Evolutionary conservation across 1,139 yeast genomes (phyloP), one percentile per base, ranked within the genome.

Genomic region (Yamadazyma trypodendri): DNA sequence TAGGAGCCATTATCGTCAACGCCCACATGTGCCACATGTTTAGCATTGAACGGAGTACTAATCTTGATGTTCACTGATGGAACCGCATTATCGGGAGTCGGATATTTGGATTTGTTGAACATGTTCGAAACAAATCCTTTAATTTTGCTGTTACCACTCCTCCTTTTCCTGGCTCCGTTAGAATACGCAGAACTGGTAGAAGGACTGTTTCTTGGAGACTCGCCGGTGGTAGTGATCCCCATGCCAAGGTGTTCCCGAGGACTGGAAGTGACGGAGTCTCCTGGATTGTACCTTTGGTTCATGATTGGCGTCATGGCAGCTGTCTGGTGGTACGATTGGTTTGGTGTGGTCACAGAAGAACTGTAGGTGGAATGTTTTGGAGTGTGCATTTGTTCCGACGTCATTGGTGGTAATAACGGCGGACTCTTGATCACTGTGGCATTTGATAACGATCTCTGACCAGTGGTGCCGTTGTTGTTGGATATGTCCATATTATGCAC

Each of bases 11-110:
- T 83, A 50, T 80, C 83, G 58, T 90, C 92, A 42, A 85, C 83
- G 16, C 96, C 97, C 10, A 92, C 97, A 60, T 92, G 97, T 3
- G 95, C 88, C 29, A 88, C 85, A 56, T 89, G 96, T 52, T 87
- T 84, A 22, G 95, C 86, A 55, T 87, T 89, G 59, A 84, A 88
- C 0, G 97, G 97, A 1, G 89, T 83, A 25, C 95, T 85, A 36
- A 92, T 89, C 49, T 81, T 82, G 61, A 84, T 68, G 38, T 72
- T 68, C 42, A 52, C 64, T 40, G 49, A 72, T 6, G 63, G 52
- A 38, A 58, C 40, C 9, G 34, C 32, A 9, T 35, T 34, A 13
- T 48, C 40, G 23, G 42, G 41, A 29, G 45, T 29, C 12, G 50
- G 37, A 4, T 42, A 35, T 37, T 58, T 61, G 13, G 45, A 51